Evolutionary conservation across 179 eudicot species (phyloP).

Genomic region (Camellia oleifera): DNA sequence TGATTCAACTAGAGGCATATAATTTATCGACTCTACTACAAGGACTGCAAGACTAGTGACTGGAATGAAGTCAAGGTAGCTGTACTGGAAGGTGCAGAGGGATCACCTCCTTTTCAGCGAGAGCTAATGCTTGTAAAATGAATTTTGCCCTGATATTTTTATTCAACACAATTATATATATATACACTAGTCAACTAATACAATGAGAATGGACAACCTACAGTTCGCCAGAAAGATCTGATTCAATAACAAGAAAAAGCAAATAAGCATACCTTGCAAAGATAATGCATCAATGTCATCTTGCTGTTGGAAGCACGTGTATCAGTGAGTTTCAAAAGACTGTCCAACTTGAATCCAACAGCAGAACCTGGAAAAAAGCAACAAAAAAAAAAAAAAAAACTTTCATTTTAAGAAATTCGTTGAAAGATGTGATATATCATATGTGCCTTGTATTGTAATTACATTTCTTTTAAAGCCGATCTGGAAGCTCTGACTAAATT

Average conservation of each 20-base stretch:
- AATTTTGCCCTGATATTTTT: neutral
- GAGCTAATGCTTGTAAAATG: no score
- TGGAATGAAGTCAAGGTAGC: no score
- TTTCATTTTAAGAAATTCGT: neutral
- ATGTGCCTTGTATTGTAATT: neutral
- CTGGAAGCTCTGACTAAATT: neutral
- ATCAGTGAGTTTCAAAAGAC: constrained; percentile 77
- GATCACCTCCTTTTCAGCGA: no score
- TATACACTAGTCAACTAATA: neutral
- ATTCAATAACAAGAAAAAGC: neutral
- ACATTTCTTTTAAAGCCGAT: neutral
- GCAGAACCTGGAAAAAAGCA: constrained; percentile 52
- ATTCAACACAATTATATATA: neutral
- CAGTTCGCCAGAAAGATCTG: neutral
- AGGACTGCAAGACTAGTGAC: no score
- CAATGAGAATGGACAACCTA: neutral
- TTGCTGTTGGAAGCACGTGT: constrained; percentile 77
- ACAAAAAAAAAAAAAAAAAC: neutral
- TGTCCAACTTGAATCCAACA: constrained; percentile 81
- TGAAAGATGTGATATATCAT: neutral
- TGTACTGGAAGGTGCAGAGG: no score
- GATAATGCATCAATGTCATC: constrained; percentile 90
- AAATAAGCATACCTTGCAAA: constrained; percentile 62
- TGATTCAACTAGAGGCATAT: no score
- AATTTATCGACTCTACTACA: no score